Evolutionary conservation across 2,329 filamentous ascomycete species (phyloP).

Genomic region (Aspergillus sojae): DNA sequence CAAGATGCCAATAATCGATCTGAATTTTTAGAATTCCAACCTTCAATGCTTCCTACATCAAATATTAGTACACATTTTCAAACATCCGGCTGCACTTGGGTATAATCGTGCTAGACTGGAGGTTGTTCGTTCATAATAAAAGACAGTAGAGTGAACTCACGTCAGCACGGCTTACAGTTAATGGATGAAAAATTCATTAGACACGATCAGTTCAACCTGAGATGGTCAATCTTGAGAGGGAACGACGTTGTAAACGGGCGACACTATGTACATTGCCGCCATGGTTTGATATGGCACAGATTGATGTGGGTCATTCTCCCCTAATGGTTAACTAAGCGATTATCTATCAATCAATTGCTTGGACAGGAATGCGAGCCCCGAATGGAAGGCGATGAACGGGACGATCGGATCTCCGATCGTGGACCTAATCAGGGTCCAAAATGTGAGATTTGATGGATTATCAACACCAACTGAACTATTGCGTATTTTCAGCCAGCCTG

Average conservation of each 20-base stretch:
- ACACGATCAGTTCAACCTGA: not conserved
- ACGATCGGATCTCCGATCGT: conserved; percentile 6
- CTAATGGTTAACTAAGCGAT: conserved; percentile 1
- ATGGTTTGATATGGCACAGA: not conserved
- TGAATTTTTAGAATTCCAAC: not conserved
- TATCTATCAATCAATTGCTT: not conserved
- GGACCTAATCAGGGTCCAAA: not conserved
- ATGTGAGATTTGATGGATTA: not conserved
- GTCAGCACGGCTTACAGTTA: not conserved
- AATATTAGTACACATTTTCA: not conserved
- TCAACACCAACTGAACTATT: conserved; percentile 4
- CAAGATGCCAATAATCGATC: not conserved
- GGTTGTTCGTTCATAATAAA: not conserved
- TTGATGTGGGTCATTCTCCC: not conserved
- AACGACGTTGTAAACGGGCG: not conserved
- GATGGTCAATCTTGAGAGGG: not conserved
- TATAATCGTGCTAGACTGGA: not conserved
- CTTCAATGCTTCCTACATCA: not conserved
- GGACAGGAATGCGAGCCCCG: not conserved
- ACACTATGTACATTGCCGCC: not conserved
- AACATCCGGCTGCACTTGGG: not conserved
- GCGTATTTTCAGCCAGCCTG: not conserved
- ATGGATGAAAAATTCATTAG: not conserved
- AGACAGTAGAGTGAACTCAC: not conserved
- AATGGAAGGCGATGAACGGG: not conserved